Base-by-base conservation (phyloP, 2,329 filamentous ascomycete genomes). In the Aspergillus ochraceus region DNA sequence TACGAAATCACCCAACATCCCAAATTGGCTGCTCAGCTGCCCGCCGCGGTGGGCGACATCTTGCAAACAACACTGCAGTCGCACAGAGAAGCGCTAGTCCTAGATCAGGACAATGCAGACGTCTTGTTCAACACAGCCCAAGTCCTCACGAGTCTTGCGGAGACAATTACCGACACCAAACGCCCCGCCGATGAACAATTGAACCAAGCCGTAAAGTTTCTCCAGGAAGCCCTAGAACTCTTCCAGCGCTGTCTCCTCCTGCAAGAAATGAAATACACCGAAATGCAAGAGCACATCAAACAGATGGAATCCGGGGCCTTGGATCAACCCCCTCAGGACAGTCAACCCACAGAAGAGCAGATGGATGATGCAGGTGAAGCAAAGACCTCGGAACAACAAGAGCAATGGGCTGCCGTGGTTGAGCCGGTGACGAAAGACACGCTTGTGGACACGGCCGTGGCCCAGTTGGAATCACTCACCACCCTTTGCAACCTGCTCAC, bases 51-150 rank as follows among this genome's bases (percentile, higher is more conserved):
- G 12, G 68, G 82, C 2, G 80, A 84, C n/a, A 78, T 87, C 24
- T 74, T 91, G 22, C 78, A 83, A 46, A 80, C 84, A 60, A 85
- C 89, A 1, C 73, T 91, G 24, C 78, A 81, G 26, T 89, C 88
- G 2, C 89, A 91, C 71, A 82, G 82, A 57, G 81, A 84, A 69
- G 88, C 88, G 4, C 74, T 88, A 29, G 74, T 72, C 1, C 72
- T 91, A 30, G 82, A 87, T 22, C 80, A 83, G 52, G 81, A 86
- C 46, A 90, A 90, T 70, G 79, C 87, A 1, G 88, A 92, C 73
- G 81, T 86, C 5, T 76, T 90, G 9, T 92, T 91, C 78, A 92
- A 91, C 70, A 88, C 86, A 6, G 87, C 85, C 1, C 89, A 91
- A 72, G 86, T 90, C 3, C 77, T 91, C 42, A 88, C 85, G 0